Conservation (phyloP, 495 filamentous ascomycete genomes). For the Cryomyces minteri region DNA sequence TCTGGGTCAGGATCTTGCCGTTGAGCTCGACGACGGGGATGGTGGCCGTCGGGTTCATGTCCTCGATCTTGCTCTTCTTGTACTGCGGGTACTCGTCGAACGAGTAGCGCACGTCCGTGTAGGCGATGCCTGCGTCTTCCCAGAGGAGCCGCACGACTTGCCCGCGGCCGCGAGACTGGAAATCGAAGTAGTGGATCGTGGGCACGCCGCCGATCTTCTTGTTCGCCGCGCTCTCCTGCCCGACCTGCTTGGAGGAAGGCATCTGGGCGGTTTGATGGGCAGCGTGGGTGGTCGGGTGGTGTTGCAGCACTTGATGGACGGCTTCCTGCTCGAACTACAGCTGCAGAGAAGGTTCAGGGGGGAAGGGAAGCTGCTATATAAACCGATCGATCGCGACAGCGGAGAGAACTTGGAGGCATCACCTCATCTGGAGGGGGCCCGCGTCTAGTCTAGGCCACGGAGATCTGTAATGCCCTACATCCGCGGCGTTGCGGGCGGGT, state of each 20-base stretch:
- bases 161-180: conserved; percentile 24
- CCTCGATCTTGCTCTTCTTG: conserved; percentile 12
- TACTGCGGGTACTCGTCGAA: conserved; percentile 22
- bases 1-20: conserved; percentile 23
- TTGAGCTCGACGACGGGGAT: conserved; percentile 25
- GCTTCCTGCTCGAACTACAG: too few species aligned
- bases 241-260: conserved; percentile 9
- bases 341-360: too few species aligned
- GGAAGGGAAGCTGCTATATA: too few species aligned
- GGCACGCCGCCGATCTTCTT: conserved; percentile 17
- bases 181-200: conserved; percentile 18
- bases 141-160: conserved; percentile 22
- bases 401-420: too few species aligned
- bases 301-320: too few species aligned
- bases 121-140: conserved; percentile 24
- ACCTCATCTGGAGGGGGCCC: too few species aligned
- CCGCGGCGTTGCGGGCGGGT: too few species aligned
- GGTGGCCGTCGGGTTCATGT: conserved; percentile 19
- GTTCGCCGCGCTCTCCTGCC: conserved; percentile 10
- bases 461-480: too few species aligned
- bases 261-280: conserved; percentile 1
- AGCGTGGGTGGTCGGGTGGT: too few species aligned
- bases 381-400: too few species aligned
- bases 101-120: conserved; percentile 22
- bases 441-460: too few species aligned